A percentile compares a stretch with the other conserved stretches of the same genome.
Evolutionary conservation across 202 grass and related monocot species (phyloP).

Genomic region (Carex sylvatica): DNA sequence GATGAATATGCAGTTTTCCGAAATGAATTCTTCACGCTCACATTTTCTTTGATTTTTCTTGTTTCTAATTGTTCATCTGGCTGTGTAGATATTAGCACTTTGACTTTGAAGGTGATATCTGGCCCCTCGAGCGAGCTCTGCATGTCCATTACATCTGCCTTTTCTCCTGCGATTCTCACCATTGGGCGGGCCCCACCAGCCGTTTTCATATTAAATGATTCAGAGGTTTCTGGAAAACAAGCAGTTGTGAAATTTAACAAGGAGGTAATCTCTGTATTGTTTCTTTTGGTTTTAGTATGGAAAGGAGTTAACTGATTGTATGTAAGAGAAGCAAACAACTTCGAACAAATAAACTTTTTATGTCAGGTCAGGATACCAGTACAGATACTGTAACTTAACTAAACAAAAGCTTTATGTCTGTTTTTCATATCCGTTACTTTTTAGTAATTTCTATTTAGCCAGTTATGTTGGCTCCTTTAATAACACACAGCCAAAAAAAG

Average conservation of each 20-base stretch:
- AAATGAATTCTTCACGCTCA: background rate
- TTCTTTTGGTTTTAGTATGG: conserved; percentile 21
- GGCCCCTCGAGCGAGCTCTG: conserved; percentile 57
- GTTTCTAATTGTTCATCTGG: conserved; percentile 32
- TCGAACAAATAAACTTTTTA: background rate
- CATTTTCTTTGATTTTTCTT: conserved; percentile 36
- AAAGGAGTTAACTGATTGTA: background rate
- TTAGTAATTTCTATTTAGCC: background rate
- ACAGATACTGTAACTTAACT: conserved; percentile 9
- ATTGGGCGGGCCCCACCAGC: conserved; percentile 66
- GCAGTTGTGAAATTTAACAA: conserved; percentile 70
- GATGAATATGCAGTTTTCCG: background rate
- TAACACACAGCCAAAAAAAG: background rate
- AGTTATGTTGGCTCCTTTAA: background rate
- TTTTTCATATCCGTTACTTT: background rate
- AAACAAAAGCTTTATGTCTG: background rate
- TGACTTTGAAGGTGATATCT: conserved; percentile 67
- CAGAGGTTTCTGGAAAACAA: conserved; percentile 86
- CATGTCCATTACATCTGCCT: conserved; percentile 50
- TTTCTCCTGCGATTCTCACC: conserved; percentile 39
- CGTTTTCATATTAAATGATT: conserved; percentile 59
- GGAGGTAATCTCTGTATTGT: conserved; percentile 41
- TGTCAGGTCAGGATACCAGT: background rate
- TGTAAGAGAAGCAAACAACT: background rate
- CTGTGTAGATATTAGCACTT: conserved; percentile 45